These are phyloP conservation scores for Alternaria triticimaculans DNA, from an alignment of 2,329 filamentous ascomycete genomes.

Conservation along the genomic window DNA sequence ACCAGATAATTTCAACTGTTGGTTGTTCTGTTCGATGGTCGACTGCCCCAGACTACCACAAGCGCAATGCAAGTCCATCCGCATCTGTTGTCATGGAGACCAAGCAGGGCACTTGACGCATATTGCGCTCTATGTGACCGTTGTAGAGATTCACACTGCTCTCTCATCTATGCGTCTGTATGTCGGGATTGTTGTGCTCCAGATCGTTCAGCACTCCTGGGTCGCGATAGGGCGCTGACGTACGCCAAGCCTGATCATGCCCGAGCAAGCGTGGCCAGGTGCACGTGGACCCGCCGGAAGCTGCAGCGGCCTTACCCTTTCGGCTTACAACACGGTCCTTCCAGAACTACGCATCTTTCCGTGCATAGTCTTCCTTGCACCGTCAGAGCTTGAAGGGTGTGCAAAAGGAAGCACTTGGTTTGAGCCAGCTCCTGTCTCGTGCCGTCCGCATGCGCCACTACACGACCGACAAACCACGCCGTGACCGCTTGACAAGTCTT, in stretches of 20 bases:
- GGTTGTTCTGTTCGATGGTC: neutral
- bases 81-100: neutral
- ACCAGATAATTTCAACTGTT: neutral
- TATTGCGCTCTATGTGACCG: neutral
- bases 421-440: neutral
- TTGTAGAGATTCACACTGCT: neutral
- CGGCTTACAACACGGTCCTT: neutral
- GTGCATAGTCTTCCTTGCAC: neutral
- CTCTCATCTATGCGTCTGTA: neutral
- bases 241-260: constrained; percentile 6
- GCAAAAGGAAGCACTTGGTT: neutral
- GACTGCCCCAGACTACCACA: neutral
- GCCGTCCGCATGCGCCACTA: constrained; percentile 2
- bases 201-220: neutral
- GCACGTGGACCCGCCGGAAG: neutral
- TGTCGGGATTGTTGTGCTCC: neutral
- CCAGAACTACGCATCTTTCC: neutral
- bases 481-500: constrained; percentile 6
- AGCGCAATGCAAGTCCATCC: neutral
- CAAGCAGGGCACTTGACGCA: neutral
- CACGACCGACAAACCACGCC: neutral
- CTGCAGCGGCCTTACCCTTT: constrained; percentile 2
- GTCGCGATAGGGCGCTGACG: constrained; percentile 6
- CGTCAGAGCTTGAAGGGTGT: neutral
- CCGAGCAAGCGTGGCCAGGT: neutral